These are phyloP conservation scores for Trichosporon sp. DNA, from an alignment of 1,284 basidiomycete species.

Conservation along the genomic window DNA sequence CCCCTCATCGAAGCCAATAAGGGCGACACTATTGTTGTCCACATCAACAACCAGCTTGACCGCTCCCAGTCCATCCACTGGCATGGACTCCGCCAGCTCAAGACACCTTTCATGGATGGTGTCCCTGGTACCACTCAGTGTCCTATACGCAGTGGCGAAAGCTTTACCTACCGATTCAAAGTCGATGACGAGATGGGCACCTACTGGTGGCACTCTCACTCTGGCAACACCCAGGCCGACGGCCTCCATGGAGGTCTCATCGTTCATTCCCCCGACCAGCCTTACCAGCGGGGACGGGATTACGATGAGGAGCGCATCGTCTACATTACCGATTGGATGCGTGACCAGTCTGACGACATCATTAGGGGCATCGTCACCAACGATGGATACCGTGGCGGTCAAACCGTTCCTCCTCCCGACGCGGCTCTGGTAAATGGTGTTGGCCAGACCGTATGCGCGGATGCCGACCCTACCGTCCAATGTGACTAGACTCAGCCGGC, in stretches of 20 bases:
- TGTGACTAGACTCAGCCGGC: slow-evolving; percentile 12
- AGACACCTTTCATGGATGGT: slow-evolving; percentile 41
- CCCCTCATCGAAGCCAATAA: slow-evolving; percentile 43
- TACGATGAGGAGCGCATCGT: slow-evolving; percentile 43
- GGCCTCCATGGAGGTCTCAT: slow-evolving; percentile 42
- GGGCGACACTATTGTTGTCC: slow-evolving; percentile 39
- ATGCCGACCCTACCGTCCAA: not conserved
- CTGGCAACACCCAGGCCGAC: slow-evolving; percentile 42
- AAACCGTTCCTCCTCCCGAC: slow-evolving; percentile 29
- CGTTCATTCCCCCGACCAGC: slow-evolving; percentile 39
- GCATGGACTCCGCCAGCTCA: slow-evolving; percentile 43
- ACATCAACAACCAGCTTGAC: slow-evolving; percentile 38
- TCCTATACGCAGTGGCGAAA: slow-evolving; percentile 60
- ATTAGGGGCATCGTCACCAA: slow-evolving; percentile 23
- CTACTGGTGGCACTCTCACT: slow-evolving; percentile 49
- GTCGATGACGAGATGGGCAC: slow-evolving; percentile 38
- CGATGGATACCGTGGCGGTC: slow-evolving; percentile 15
- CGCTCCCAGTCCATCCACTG: slow-evolving; percentile 37
- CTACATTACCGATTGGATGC: slow-evolving; percentile 38
- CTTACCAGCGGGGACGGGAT: slow-evolving; percentile 33
- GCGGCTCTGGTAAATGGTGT: slow-evolving; percentile 41
- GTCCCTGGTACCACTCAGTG: slow-evolving; percentile 54
- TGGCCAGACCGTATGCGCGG: slow-evolving; percentile 22
- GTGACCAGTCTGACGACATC: slow-evolving; percentile 37
- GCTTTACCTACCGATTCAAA: slow-evolving; percentile 59